Evolutionary conservation across 192 early-diverging fungal genomes (phyloP).

Genomic region (Kickxella alabastrina): DNA sequence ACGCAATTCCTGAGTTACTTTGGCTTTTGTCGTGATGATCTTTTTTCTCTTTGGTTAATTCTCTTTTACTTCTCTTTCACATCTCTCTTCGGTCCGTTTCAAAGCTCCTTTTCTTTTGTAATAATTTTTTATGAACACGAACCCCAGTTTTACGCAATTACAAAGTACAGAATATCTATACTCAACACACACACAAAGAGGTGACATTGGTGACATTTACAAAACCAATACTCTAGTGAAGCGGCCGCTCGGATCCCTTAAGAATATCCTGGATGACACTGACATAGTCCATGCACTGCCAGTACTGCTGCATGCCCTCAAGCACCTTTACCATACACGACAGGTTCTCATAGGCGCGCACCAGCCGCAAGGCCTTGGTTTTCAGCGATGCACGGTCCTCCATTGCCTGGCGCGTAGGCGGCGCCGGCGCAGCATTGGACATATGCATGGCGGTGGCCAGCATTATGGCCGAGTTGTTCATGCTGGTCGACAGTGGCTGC

Average conservation of each 20-base stretch:
- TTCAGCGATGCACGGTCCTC: conserved; percentile 32
- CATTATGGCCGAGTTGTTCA: conserved; percentile 44
- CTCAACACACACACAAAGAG: too few species aligned
- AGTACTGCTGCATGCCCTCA: conserved; percentile 54
- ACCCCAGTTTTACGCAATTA: too few species aligned
- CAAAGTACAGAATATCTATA: too few species aligned
- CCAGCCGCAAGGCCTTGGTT: conserved; percentile 23
- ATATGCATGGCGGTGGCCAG: conserved; percentile 35
- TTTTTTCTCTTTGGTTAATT: too few species aligned
- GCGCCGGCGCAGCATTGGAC: conserved; percentile 20
- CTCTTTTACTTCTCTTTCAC: conserved; percentile 3
- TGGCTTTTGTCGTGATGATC: too few species aligned
- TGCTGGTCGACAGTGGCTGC: conserved; percentile 43
- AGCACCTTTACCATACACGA: conserved; percentile 52
- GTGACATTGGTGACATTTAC: too few species aligned
- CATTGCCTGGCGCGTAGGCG: conserved; percentile 8
- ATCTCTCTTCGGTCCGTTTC: too few species aligned
- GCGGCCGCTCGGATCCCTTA: conserved; percentile 42
- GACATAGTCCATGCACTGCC: conserved; percentile 54
- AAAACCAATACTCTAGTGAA: too few species aligned
- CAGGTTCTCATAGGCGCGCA: conserved; percentile 47
- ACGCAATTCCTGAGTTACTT: too few species aligned
- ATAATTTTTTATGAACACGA: too few species aligned
- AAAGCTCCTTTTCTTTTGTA: too few species aligned
- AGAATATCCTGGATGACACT: conserved; percentile 39